Conservation (phyloP, 1,284 basidiomycete species). For the Spongispora temasekensis region DNA sequence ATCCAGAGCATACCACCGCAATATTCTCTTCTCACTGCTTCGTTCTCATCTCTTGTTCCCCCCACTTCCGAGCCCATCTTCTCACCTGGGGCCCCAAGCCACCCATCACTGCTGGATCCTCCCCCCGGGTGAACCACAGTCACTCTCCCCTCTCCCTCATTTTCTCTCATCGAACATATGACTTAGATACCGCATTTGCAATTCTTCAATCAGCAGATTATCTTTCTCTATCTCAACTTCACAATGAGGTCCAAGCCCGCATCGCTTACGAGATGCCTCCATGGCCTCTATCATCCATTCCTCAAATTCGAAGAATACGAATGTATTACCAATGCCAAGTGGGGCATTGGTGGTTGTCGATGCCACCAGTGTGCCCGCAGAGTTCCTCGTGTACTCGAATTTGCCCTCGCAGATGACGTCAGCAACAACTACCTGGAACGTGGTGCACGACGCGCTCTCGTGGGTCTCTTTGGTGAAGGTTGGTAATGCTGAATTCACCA, state of each 20-base stretch:
- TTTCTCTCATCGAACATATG: constrained; percentile 91
- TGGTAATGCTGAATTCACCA: constrained; percentile 82
- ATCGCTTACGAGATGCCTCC: constrained; percentile 86
- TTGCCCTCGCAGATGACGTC: constrained; percentile 74
- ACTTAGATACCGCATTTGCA: constrained; percentile 88
- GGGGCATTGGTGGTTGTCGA: constrained; percentile 77
- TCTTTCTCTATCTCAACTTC: constrained; percentile 75
- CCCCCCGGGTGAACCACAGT: constrained; percentile 53
- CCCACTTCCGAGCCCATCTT: constrained; percentile 83
- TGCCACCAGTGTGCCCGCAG: constrained; percentile 81
- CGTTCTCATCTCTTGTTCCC: constrained; percentile 85
- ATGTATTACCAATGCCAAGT: constrained; percentile 65
- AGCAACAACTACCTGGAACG: constrained; percentile 70
- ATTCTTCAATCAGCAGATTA: constrained; percentile 86
- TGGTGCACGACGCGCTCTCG: constrained; percentile 71
- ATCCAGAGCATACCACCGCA: constrained; percentile 70
- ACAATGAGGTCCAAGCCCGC: constrained; percentile 78
- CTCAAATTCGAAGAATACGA: constrained; percentile 77
- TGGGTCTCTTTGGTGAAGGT: constrained; percentile 80
- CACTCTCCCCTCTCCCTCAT: constrained; percentile 81
- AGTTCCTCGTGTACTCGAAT: constrained; percentile 79
- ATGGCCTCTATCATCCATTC: constrained; percentile 84
- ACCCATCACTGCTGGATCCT: constrained; percentile 28
- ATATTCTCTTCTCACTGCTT: constrained; percentile 93
- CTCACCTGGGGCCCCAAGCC: constrained; percentile 51